Conservation (phyloP, 2,329 filamentous ascomycete species). For the Cladosporium sp. region DNA sequence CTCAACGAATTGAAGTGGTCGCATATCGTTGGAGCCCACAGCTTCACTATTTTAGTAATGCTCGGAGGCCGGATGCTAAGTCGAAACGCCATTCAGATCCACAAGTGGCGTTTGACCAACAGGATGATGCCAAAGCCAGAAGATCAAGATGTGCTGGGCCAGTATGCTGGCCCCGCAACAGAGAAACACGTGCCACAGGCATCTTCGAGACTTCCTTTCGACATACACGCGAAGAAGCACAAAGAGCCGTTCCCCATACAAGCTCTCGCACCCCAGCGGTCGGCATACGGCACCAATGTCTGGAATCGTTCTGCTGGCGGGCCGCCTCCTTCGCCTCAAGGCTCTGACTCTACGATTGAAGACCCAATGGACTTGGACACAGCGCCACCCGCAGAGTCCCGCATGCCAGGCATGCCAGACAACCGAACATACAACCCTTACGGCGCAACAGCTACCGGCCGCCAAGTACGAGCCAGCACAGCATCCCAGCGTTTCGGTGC, state of each 20-base stretch:
- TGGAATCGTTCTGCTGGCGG: slow-evolving; percentile 14
- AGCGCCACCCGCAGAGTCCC: slow-evolving; percentile 14
- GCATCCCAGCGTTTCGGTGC: slow-evolving; percentile 49
- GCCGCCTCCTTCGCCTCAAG: slow-evolving; percentile 18
- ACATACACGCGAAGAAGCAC: slow-evolving; percentile 22
- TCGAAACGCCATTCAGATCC: slow-evolving; percentile 21
- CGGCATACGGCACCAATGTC: slow-evolving; percentile 15
- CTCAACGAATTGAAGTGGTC: slow-evolving; percentile 9
- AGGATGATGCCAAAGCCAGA: slow-evolving; percentile 32
- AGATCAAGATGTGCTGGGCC: slow-evolving; percentile 26
- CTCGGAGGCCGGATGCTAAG: slow-evolving; percentile 33
- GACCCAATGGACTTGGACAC: slow-evolving; percentile 75
- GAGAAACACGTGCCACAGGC: slow-evolving; percentile 22
- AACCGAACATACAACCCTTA: slow-evolving; percentile 19
- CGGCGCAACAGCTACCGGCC: slow-evolving; percentile 15
- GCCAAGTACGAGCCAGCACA: slow-evolving; percentile 14
- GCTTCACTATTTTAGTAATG: slow-evolving; percentile 51
- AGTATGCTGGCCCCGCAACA: slow-evolving; percentile 22
- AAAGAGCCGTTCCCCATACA: slow-evolving; percentile 33
- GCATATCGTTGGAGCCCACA: slow-evolving; percentile 50
- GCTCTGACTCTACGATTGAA: slow-evolving; percentile 28
- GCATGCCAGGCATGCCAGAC: slow-evolving; percentile 15
- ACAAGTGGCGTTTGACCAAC: slow-evolving; percentile 27
- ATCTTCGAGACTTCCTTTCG: slow-evolving; percentile 25
- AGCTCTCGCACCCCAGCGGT: slow-evolving; percentile 26